These are phyloP conservation scores for Kluyveromyces marxianus DNA, from an alignment of 1,139 yeast genomes.

Conservation along the genomic window DNA sequence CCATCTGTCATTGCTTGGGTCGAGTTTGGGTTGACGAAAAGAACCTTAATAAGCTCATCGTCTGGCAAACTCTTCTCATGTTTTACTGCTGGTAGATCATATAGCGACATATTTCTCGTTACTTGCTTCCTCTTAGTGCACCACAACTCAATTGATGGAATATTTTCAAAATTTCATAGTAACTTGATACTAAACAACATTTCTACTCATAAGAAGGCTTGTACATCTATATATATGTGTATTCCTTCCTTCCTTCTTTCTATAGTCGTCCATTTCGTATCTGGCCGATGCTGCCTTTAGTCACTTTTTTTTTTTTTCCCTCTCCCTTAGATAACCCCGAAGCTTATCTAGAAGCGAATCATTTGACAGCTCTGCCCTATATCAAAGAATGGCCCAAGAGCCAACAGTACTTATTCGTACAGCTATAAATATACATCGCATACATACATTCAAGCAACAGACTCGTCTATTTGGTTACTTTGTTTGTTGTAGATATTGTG, in stretches of 20 bases:
- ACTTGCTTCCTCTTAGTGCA: background rate
- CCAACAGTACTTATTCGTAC: too few species aligned
- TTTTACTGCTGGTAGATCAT: background rate
- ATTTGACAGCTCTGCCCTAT: too few species aligned
- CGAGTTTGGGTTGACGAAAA: slow-evolving; percentile 4
- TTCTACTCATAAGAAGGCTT: too few species aligned
- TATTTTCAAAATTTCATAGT: background rate
- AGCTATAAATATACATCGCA: background rate
- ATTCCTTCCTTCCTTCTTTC: background rate
- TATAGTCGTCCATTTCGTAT: background rate
- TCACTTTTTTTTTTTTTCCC: too few species aligned
- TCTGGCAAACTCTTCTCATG: slow-evolving; percentile 2
- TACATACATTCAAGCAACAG: background rate
- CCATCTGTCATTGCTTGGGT: slow-evolving; percentile 3
- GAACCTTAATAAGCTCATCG: slow-evolving; percentile 1
- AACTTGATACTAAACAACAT: too few species aligned
- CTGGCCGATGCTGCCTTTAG: background rate
- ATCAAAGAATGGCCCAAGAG: too few species aligned
- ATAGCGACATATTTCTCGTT: background rate
- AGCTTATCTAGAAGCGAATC: too few species aligned
- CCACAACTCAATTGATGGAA: background rate
- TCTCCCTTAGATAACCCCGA: too few species aligned
- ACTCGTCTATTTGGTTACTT: background rate
- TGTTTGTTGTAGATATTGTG: slow-evolving; percentile 34
- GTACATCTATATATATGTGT: too few species aligned